A percentile compares a stretch with the other conserved stretches of the same genome.
Evolutionary conservation across 2,329 filamentous ascomycete genomes (phyloP).

Genomic region (Verticillium nonalfalfae): DNA sequence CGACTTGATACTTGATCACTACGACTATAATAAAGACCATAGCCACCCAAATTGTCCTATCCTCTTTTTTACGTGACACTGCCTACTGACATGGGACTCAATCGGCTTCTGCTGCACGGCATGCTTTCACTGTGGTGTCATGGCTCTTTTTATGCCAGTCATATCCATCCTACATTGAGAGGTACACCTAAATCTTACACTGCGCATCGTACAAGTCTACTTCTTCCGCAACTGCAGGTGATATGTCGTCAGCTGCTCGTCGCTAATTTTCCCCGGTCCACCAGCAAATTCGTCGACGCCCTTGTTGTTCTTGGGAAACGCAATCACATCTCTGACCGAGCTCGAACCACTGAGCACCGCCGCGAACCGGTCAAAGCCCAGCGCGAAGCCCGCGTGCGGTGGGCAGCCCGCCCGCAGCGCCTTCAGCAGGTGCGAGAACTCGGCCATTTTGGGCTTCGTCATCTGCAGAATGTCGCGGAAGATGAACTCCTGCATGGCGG

Average conservation of each 20-base stretch:
- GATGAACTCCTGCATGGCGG: conserved; percentile 75
- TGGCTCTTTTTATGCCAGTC: neutral
- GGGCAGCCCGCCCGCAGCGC: conserved; percentile 83
- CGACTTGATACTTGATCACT: neutral
- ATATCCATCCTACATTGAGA: neutral
- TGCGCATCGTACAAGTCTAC: neutral
- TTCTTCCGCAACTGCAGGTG: conserved; percentile 26
- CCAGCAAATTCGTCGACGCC: conserved; percentile 81
- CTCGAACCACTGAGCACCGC: conserved; percentile 71
- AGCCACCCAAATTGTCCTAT: too few species aligned
- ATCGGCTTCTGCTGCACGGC: too few species aligned
- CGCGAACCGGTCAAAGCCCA: conserved; percentile 85
- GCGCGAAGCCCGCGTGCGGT: conserved; percentile 86
- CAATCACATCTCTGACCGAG: conserved; percentile 87
- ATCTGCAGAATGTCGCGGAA: conserved; percentile 80
- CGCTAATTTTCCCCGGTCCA: conserved; percentile 64
- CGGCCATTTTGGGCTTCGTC: conserved; percentile 61
- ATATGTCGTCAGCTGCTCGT: conserved; percentile 45
- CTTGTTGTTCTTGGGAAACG: conserved; percentile 89
- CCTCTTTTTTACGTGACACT: too few species aligned
- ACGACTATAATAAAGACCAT: neutral
- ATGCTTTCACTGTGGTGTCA: neutral
- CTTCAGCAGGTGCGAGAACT: conserved; percentile 80
- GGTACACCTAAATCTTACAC: neutral
- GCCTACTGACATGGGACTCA: too few species aligned